These are phyloP conservation scores for Tulasnella sp. DNA, from an alignment of 768 basidiomycete species.

Conservation along the genomic window DNA sequence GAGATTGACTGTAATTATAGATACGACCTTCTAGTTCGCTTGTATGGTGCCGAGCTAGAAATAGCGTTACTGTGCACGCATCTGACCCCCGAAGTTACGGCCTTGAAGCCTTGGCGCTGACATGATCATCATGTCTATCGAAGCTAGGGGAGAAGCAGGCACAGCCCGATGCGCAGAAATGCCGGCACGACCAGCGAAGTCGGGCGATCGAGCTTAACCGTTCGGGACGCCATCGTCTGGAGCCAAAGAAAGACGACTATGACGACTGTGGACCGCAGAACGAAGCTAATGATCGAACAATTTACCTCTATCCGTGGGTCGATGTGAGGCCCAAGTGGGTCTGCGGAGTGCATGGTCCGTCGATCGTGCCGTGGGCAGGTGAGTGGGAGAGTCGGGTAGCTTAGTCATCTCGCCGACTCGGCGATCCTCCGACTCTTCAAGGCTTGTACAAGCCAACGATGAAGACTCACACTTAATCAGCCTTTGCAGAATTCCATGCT, in stretches of 20 bases:
- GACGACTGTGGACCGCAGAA: neutral
- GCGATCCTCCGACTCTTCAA: neutral
- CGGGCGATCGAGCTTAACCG: neutral
- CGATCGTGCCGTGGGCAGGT: neutral
- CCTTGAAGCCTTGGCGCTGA: neutral
- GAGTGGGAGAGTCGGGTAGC: neutral
- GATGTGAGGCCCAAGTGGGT: too few species aligned
- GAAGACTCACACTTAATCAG: constrained; percentile 2
- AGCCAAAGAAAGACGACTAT: neutral
- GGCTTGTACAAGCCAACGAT: neutral
- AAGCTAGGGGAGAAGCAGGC: neutral
- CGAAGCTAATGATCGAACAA: neutral
- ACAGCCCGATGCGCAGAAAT: neutral
- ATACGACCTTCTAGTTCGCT: neutral
- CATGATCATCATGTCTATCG: neutral
- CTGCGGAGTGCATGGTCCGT: neutral
- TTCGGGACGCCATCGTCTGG: neutral
- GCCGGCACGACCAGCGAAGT: neutral
- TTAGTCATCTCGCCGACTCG: constrained; percentile 4
- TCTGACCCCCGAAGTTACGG: neutral
- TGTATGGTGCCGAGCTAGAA: neutral
- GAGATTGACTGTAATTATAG: neutral
- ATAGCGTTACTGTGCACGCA: neutral
- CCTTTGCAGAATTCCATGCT: neutral
- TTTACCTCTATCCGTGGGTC: too few species aligned